phyloP scores from a whole-genome alignment of 306 rosid genomes.

The Oxytropis ochrocephala region DNA sequence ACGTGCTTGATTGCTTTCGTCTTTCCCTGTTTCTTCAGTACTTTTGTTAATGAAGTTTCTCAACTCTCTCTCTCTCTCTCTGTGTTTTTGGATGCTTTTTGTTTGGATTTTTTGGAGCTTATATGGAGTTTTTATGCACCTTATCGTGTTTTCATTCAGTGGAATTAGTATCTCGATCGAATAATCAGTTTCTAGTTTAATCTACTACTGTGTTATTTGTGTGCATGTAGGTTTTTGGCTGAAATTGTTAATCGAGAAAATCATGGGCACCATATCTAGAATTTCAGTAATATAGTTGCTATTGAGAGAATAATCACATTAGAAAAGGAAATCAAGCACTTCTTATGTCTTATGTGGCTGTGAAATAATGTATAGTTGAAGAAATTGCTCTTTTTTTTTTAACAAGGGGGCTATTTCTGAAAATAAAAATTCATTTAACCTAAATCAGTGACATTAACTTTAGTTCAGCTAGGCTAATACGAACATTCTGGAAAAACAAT shows the following conservation, averaged over 20 bases:
- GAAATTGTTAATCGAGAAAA: background rate
- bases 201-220: background rate
- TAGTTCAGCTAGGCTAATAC: background rate
- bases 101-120: conserved; percentile 4
- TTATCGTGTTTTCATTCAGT: conserved; percentile 12
- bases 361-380: background rate
- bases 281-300: background rate
- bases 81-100: conserved; percentile 8
- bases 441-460: background rate
- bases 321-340: too few relatives aligned
- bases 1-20: background rate
- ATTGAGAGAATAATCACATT: too few relatives aligned
- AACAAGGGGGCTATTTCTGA: background rate
- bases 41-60: background rate
- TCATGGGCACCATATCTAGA: background rate
- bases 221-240: background rate
- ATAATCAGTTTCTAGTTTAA: background rate
- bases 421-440: background rate
- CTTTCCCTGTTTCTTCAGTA: background rate
- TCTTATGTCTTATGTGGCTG: too few relatives aligned
- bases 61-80: background rate
- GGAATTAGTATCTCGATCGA: background rate
- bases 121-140: background rate
- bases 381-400: background rate
- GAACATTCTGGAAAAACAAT: background rate